A percentile compares a stretch with the other conserved stretches of the same genome.
These are phyloP conservation scores for Phalaenopsis aphrodite DNA, from an alignment of 106 monocot species.

Conservation along the genomic window DNA sequence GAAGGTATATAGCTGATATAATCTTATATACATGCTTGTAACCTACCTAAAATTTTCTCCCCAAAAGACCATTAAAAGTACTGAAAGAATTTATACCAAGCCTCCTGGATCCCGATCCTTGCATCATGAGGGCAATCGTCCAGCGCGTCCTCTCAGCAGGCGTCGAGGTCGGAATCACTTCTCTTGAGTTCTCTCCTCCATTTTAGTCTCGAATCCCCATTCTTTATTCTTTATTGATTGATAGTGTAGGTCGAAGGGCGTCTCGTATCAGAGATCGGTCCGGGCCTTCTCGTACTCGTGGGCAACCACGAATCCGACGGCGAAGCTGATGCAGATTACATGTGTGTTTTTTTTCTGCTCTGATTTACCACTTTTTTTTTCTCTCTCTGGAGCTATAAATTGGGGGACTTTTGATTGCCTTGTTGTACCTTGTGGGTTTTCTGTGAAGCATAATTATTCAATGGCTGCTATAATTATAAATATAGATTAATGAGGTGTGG, in stretches of 20 bases:
- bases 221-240: background rate
- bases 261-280: slow-evolving; percentile 76
- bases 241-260: slow-evolving; percentile 63
- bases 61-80: too few relatives aligned
- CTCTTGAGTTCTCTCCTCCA: background rate
- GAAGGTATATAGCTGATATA: too few relatives aligned
- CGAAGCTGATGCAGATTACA: slow-evolving; percentile 89
- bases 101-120: too few relatives aligned
- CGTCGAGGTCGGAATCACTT: slow-evolving; percentile 50
- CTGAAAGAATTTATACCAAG: too few relatives aligned
- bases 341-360: slow-evolving; percentile 23
- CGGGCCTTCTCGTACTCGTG: slow-evolving; percentile 80
- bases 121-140: slow-evolving; percentile 70
- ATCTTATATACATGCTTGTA: too few relatives aligned
- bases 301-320: slow-evolving; percentile 74
- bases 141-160: slow-evolving; percentile 84
- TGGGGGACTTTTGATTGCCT: too few relatives aligned
- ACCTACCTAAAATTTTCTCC: too few relatives aligned
- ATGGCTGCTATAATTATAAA: too few relatives aligned
- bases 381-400: background rate
- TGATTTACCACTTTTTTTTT: background rate
- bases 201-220: too few relatives aligned
- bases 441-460: too few relatives aligned
- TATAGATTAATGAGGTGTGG: too few relatives aligned
- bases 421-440: too few relatives aligned